These are phyloP conservation scores for Myotisia sp. DNA, from an alignment of 2,329 filamentous ascomycete species.

Conservation along the genomic window DNA sequence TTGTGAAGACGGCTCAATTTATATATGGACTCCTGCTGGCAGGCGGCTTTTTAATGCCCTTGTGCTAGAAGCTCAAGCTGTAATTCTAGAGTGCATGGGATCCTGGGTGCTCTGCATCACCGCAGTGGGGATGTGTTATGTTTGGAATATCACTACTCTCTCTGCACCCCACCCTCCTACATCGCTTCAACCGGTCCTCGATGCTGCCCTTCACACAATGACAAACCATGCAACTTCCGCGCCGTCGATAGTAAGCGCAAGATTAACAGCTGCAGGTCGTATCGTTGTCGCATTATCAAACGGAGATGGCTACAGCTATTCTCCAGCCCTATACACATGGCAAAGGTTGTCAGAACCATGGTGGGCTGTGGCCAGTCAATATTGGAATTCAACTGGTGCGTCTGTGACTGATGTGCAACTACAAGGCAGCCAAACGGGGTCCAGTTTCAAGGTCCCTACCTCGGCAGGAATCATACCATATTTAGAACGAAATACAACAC, in stretches of 20 bases:
- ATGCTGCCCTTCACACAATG: slow-evolving; percentile 67
- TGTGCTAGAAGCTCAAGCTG: slow-evolving; percentile 79
- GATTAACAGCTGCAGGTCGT: slow-evolving; percentile 74
- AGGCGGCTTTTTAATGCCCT: slow-evolving; percentile 72
- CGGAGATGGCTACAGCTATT: slow-evolving; percentile 87
- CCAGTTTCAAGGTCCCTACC: slow-evolving; percentile 41
- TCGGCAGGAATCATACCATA: slow-evolving; percentile 88
- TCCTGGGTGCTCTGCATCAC: slow-evolving; percentile 85
- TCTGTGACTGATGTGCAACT: slow-evolving; percentile 69
- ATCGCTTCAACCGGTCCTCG: slow-evolving; percentile 74
- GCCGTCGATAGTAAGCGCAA: slow-evolving; percentile 78
- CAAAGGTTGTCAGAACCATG: slow-evolving; percentile 90
- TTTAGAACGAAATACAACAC: slow-evolving; percentile 87
- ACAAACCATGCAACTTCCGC: slow-evolving; percentile 63
- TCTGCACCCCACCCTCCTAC: slow-evolving; percentile 78
- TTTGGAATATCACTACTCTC: slow-evolving; percentile 82
- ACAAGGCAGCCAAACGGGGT: slow-evolving; percentile 48
- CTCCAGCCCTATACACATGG: slow-evolving; percentile 74
- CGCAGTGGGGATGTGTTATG: slow-evolving; percentile 73
- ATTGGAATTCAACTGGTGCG: slow-evolving; percentile 96
- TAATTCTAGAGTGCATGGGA: slow-evolving; percentile 80
- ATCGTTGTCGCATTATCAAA: slow-evolving; percentile 85
- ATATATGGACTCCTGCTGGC: slow-evolving; percentile 85
- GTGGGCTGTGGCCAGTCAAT: slow-evolving; percentile 97
- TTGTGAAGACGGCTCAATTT: slow-evolving; percentile 81